These are phyloP conservation scores for Acacia pycnantha DNA, from an alignment of 331 rosid genomes.

Conservation along the genomic window DNA sequence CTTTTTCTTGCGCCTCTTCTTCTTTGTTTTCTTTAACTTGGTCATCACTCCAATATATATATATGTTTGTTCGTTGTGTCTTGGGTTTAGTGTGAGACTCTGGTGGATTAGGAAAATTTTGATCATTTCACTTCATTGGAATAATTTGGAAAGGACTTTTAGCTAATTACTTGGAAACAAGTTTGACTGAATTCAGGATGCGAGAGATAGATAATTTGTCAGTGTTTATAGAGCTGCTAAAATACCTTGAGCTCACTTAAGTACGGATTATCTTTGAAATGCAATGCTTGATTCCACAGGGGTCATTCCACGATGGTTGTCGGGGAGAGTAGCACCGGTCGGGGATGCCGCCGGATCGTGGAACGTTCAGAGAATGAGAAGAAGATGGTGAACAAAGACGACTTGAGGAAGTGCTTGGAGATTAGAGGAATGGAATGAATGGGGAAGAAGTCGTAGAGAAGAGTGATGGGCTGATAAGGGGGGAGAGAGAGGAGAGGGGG, in stretches of 20 bases:
- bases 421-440: too few relatives aligned
- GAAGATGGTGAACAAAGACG: conserved; percentile 63
- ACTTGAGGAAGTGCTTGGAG: conserved; percentile 66
- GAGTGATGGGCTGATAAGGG: too few relatives aligned
- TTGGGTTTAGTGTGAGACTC: too few relatives aligned
- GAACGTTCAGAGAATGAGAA: conserved; percentile 71
- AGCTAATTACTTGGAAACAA: not conserved
- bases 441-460: too few relatives aligned
- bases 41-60: conserved; percentile 19
- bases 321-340: conserved; percentile 54
- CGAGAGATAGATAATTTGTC: not conserved
- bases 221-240: too few relatives aligned
- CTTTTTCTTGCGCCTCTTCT: conserved; percentile 15
- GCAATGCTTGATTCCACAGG: conserved; percentile 23
- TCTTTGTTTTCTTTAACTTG: not conserved
- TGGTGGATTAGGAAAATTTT: conserved; percentile 23
- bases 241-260: too few relatives aligned
- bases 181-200: not conserved
- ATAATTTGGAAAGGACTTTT: not conserved
- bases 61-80: conserved; percentile 11
- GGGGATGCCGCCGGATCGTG: conserved; percentile 67
- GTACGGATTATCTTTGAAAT: conserved; percentile 26
- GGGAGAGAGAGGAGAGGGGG: too few relatives aligned
- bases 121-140: conserved; percentile 19
- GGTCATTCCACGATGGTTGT: conserved; percentile 56